Percentiles rank a stretch among this genome's conserved stretches.
Conservation (phyloP, 371 early-diverging fungal genomes). For the Syncephalastrum sp. region DNA sequence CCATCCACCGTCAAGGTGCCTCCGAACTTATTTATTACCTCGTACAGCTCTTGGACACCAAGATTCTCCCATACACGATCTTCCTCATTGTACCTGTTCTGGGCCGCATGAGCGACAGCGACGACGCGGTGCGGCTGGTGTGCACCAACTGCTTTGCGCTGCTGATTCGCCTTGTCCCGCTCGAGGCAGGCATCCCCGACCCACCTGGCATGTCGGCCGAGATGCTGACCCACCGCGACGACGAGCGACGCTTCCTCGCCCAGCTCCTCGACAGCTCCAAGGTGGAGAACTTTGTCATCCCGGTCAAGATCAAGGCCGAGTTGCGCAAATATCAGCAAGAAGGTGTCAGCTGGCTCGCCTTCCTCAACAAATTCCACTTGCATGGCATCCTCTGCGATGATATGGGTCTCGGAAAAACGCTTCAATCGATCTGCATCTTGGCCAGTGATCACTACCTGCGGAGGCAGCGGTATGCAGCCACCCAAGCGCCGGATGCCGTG, state of each 20-base stretch:
- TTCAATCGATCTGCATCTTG: slow-evolving; percentile 96
- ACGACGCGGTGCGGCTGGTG: slow-evolving; percentile 85
- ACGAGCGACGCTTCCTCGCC: slow-evolving; percentile 87
- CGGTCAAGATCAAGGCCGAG: slow-evolving; percentile 89
- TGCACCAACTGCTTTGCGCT: slow-evolving; percentile 93
- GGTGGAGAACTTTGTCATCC: slow-evolving; percentile 84
- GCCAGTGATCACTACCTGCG: slow-evolving; percentile 86
- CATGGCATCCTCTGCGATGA: slow-evolving; percentile 99
- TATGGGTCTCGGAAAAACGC: slow-evolving; percentile 99
- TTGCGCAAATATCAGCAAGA: slow-evolving; percentile 95
- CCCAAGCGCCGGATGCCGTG: slow-evolving; percentile 63
- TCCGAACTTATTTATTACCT: slow-evolving; percentile 74
- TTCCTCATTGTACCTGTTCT: slow-evolving; percentile 96
- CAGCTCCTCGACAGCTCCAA: slow-evolving; percentile 90
- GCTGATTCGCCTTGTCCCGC: slow-evolving; percentile 90
- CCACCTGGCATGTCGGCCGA: slow-evolving; percentile 83
- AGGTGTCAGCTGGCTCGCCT: slow-evolving; percentile 98
- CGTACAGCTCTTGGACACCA: slow-evolving; percentile 67
- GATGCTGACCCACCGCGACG: slow-evolving; percentile 75
- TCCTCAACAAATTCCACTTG: slow-evolving; percentile 91
- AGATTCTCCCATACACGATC: slow-evolving; percentile 90
- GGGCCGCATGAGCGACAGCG: slow-evolving; percentile 95
- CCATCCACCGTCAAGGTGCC: slow-evolving; percentile 83
- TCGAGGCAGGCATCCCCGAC: slow-evolving; percentile 89
- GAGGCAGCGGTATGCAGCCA: slow-evolving; percentile 56